A percentile compares a stretch with the other conserved stretches of the same genome.
Conservation (phyloP, 1,284 basidiomycete species). For the Pisolithus thermaeus region DNA sequence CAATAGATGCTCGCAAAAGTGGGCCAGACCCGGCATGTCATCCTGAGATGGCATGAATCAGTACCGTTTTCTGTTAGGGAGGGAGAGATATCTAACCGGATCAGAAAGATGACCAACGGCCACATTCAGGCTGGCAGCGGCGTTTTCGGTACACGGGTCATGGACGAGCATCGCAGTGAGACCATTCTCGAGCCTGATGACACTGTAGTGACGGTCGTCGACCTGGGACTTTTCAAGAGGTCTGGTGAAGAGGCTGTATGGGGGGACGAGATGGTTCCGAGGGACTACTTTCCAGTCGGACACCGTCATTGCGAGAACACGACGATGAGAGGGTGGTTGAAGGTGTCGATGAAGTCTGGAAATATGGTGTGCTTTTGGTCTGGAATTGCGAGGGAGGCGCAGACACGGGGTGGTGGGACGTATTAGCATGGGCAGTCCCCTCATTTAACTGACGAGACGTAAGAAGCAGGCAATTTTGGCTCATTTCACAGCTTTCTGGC, state of each 20-base stretch:
- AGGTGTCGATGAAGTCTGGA: too few relatives aligned
- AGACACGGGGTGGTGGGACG: not conserved
- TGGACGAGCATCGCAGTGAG: conserved; percentile 84
- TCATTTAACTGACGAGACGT: not conserved
- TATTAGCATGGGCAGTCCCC: not conserved
- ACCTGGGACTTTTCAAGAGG: conserved; percentile 71
- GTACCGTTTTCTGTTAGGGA: not conserved
- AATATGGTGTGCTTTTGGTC: too few relatives aligned
- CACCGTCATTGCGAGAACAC: conserved; percentile 16
- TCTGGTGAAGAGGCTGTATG: conserved; percentile 55
- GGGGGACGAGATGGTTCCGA: conserved; percentile 25
- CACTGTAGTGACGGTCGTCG: conserved; percentile 74
- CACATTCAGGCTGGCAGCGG: conserved; percentile 92
- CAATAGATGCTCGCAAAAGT: conserved; percentile 93
- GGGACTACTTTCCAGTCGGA: conserved; percentile 18
- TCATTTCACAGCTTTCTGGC: not conserved
- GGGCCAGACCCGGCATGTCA: conserved; percentile 85
- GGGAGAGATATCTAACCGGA: conserved; percentile 55
- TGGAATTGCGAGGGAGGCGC: not conserved
- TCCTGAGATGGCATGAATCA: conserved; percentile 36
- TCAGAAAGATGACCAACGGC: conserved; percentile 93
- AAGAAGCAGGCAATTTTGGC: not conserved
- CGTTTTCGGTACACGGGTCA: conserved; percentile 89
- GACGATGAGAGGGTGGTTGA: not conserved
- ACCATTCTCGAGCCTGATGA: conserved; percentile 85